phyloP scores from a whole-genome alignment of 371 early-diverging fungal species.

The Mucor lusitanicus region DNA sequence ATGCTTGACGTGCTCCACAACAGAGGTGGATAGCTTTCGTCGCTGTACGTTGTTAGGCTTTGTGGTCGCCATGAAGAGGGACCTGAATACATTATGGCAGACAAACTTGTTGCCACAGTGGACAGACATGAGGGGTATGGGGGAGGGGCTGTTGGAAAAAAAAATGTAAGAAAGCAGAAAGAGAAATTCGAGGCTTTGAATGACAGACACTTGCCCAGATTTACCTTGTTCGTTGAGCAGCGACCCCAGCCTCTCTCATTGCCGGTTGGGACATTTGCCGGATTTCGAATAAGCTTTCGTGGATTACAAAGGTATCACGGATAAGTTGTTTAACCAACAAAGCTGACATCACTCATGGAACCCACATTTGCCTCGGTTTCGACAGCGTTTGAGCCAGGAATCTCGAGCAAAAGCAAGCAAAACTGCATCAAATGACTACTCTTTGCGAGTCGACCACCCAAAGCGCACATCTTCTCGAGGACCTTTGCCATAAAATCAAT shows the following conservation, averaged over 20 bases:
- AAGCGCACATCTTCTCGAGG: not conserved
- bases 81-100: slow-evolving; percentile 9
- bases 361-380: not conserved
- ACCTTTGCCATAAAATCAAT: not conserved
- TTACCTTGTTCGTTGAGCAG: not conserved
- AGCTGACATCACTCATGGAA: not conserved
- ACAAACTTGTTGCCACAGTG: slow-evolving; percentile 10
- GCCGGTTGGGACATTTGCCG: not conserved
- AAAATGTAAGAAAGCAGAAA: not conserved
- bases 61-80: not conserved
- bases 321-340: not conserved
- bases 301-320: not conserved
- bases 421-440: not conserved
- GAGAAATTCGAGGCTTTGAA: not conserved
- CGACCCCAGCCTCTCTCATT: not conserved
- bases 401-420: not conserved
- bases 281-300: not conserved
- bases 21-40: not conserved
- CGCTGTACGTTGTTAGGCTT: not conserved
- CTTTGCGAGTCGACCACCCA: not conserved
- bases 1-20: not conserved
- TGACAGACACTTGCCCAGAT: not conserved
- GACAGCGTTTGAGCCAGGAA: not conserved
- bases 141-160: not conserved
- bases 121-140: not conserved